phyloP scores from a whole-genome alignment of 768 basidiomycete genomes.

The Tricholoma matsutake region DNA sequence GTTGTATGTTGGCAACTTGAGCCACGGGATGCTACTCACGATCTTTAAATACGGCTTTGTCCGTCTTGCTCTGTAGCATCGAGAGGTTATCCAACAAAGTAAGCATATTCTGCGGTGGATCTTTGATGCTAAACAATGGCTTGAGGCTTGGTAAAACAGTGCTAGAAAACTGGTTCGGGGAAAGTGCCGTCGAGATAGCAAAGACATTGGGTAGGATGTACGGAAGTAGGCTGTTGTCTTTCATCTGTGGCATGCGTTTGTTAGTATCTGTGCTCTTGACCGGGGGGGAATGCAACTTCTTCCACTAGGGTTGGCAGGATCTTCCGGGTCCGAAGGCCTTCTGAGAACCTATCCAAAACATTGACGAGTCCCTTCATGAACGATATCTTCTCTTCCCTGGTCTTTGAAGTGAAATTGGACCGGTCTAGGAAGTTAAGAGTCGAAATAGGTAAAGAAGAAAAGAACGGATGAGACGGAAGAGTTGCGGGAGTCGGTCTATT shows the following conservation, averaged over 20 bases:
- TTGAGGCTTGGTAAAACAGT: slow-evolving; percentile 84
- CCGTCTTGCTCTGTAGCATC: slow-evolving; percentile 86
- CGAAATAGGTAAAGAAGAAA: slow-evolving; percentile 92
- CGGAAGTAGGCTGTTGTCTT: slow-evolving; percentile 89
- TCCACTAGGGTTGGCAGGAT: slow-evolving; percentile 90
- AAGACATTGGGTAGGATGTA: slow-evolving; percentile 97
- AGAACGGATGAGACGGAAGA: slow-evolving; percentile 84
- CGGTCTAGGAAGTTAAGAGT: slow-evolving; percentile 96
- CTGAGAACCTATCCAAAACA: slow-evolving; percentile 83
- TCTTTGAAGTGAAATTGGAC: slow-evolving; percentile 91
- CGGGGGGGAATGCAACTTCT: slow-evolving; percentile 52
- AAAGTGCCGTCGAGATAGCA: slow-evolving; percentile 74
- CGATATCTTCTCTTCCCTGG: slow-evolving; percentile 92
- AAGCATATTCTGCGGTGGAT: slow-evolving; percentile 97
- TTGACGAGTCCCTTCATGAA: slow-evolving; percentile 88
- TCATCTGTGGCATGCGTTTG: slow-evolving; percentile 59
- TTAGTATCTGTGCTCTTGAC: slow-evolving; percentile 4
- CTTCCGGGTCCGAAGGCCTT: slow-evolving; percentile 82
- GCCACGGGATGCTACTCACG: slow-evolving; percentile 49
- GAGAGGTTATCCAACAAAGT: slow-evolving; percentile 87
- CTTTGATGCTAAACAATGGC: slow-evolving; percentile 86
- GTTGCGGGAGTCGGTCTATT: slow-evolving; percentile 74
- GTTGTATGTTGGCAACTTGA: slow-evolving; percentile 2
- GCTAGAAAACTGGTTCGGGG: slow-evolving; percentile 75
- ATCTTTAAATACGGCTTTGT: slow-evolving; percentile 81